Evolutionary conservation across 2,329 filamentous ascomycete species (phyloP).

Genomic region (Fonsecaea multimorphosa): DNA sequence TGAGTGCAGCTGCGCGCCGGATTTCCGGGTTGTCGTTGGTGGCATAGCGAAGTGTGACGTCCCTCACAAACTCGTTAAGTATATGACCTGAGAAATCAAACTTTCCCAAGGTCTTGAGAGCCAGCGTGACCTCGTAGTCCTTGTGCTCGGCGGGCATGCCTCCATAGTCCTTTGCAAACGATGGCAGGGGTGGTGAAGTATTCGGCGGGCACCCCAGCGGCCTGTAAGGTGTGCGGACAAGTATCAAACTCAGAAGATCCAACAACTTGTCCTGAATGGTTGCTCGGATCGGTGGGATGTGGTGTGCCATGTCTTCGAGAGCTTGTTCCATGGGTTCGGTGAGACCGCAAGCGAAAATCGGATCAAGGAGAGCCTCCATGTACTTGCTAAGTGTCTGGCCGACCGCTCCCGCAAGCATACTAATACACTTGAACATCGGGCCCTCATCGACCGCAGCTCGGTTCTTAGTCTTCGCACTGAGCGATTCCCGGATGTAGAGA

Average conservation of each 20-base stretch:
- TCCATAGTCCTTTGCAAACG: conserved; percentile 87
- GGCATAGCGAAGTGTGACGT: conserved; percentile 97
- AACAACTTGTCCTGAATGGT: conserved; percentile 92
- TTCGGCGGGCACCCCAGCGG: conserved; percentile 90
- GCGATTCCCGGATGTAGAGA: conserved; percentile 86
- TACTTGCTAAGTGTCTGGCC: conserved; percentile 98
- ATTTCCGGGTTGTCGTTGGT: conserved; percentile 95
- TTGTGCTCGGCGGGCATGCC: conserved; percentile 77
- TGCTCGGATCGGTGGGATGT: conserved; percentile 91
- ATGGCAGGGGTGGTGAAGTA: conserved; percentile 77
- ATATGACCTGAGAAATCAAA: conserved; percentile 94
- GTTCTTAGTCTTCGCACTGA: conserved; percentile 50
- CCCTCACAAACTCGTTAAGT: conserved; percentile 96
- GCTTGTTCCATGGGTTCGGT: conserved; percentile 94
- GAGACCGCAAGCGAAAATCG: conserved; percentile 94
- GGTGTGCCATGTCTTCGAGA: conserved; percentile 97
- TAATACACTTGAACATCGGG: conserved; percentile 96
- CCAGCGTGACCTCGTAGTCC: conserved; percentile 88
- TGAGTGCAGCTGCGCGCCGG: conserved; percentile 90
- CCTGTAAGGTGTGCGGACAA: conserved; percentile 90
- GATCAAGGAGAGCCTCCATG: conserved; percentile 92
- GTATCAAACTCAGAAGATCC: conserved; percentile 91
- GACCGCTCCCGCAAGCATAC: conserved; percentile 91
- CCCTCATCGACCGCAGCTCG: conserved; percentile 64
- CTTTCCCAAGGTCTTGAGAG: conserved; percentile 92